A percentile compares a stretch with the other conserved stretches of the same genome.
phyloP scores from a whole-genome alignment of 495 filamentous ascomycete species.

The Aspergillus leporis region DNA sequence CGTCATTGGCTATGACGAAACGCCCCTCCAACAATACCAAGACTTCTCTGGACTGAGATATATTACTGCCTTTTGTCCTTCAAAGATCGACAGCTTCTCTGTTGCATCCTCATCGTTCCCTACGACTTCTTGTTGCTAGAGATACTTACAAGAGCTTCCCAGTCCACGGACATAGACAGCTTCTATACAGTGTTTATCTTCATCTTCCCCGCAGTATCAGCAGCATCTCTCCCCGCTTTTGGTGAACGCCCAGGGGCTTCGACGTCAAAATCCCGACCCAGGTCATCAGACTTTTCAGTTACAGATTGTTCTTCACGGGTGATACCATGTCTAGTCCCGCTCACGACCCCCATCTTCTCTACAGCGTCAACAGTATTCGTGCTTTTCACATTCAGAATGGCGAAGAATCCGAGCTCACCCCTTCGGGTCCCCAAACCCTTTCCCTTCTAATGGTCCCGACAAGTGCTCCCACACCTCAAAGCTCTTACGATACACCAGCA shows the following conservation, averaged over 20 bases:
- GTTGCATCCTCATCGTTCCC: neutral
- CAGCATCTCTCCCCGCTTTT: neutral
- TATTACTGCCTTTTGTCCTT: neutral
- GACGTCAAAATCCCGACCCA: too few species aligned
- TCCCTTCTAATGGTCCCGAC: constrained; percentile 94
- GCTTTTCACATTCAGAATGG: constrained; percentile 89
- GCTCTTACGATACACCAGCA: constrained; percentile 50
- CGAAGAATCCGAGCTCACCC: constrained; percentile 76
- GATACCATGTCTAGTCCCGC: constrained; percentile 16
- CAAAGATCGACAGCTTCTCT: neutral
- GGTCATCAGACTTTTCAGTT: too few species aligned
- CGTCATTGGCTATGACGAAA: neutral
- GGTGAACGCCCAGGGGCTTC: neutral
- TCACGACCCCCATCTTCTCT: constrained; percentile 76
- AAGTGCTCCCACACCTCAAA: constrained; percentile 66
- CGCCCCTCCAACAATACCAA: neutral
- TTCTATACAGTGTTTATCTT: neutral
- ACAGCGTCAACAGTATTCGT: constrained; percentile 78
- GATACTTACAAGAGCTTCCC: neutral
- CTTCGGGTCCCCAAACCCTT: constrained; percentile 82
- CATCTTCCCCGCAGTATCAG: neutral
- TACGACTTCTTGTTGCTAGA: neutral
- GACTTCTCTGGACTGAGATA: neutral
- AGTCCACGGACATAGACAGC: neutral
- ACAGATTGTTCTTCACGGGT: neutral